Evolutionary conservation across 306 rosid genomes (phyloP).

Genomic region (Gynostemma pentaphyllum): DNA sequence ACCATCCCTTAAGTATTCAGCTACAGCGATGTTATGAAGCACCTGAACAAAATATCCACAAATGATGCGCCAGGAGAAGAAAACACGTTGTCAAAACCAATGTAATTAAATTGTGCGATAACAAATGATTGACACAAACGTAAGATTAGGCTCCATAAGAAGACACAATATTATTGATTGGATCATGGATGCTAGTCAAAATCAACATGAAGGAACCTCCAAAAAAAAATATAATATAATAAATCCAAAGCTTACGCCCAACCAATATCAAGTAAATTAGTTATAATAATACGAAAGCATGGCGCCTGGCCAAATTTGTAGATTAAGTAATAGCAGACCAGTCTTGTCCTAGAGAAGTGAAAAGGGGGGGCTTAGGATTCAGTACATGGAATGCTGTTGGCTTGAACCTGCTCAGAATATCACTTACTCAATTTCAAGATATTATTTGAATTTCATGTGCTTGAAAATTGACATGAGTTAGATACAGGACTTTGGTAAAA

Average conservation of each 20-base stretch:
- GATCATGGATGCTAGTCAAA: neutral
- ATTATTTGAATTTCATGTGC: neutral
- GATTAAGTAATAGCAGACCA: neutral
- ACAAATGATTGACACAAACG: neutral
- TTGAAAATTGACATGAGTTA: neutral
- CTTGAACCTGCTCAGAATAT: neutral
- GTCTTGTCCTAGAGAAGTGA: neutral
- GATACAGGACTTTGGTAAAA: neutral
- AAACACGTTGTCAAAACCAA: neutral
- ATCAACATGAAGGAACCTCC: neutral
- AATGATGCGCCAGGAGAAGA: neutral
- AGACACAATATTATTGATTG: neutral
- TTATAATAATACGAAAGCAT: neutral
- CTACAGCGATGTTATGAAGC: conserved; percentile 76
- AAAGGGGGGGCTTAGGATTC: neutral
- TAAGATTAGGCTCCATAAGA: neutral
- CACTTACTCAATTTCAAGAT: neutral
- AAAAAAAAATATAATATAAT: neutral
- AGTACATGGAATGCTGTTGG: neutral
- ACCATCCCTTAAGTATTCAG: conserved; percentile 71
- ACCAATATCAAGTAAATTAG: too few relatives aligned
- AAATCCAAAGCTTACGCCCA: neutral
- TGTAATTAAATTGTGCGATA: neutral
- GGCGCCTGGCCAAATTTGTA: neutral
- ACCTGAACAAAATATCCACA: conserved; percentile 36